These are phyloP conservation scores for Quercus alba DNA, from an alignment of 306 rosid species.

Conservation along the genomic window DNA sequence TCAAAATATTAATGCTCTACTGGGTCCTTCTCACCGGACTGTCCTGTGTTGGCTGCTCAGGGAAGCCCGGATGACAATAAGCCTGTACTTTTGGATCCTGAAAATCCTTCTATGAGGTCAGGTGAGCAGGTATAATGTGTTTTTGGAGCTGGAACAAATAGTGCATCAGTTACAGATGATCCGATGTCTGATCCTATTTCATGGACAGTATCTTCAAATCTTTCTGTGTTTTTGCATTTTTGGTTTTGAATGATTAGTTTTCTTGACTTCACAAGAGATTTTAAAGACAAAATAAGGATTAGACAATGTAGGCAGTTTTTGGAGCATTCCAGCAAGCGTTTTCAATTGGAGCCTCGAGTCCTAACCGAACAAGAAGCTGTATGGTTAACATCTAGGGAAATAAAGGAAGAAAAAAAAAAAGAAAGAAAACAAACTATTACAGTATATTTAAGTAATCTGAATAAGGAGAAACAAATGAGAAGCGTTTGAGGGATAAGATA, in stretches of 20 bases:
- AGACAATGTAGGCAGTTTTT: not conserved
- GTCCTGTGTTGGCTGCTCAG: slow-evolving; percentile 24
- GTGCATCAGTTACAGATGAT: not conserved
- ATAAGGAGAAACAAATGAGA: no score
- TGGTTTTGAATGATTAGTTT: not conserved
- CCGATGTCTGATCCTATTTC: not conserved
- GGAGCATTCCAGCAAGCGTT: not conserved
- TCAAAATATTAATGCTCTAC: not conserved
- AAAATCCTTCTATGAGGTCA: slow-evolving; percentile 24
- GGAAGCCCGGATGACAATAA: slow-evolving; percentile 48
- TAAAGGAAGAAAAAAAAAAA: not conserved
- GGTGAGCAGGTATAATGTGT: slow-evolving; percentile 47
- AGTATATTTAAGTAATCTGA: no score
- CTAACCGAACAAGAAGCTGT: not conserved
- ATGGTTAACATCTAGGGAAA: not conserved
- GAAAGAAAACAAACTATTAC: no score
- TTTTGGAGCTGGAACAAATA: not conserved
- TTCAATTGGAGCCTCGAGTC: not conserved
- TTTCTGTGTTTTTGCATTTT: not conserved
- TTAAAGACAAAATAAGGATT: not conserved
- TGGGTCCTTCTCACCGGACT: slow-evolving; percentile 4
- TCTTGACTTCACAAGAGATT: slow-evolving; percentile 6
- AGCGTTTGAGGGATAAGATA: no score
- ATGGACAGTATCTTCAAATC: not conserved
- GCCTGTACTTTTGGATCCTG: slow-evolving; percentile 36